Percentiles rank a stretch among this genome's conserved stretches.
These are phyloP conservation scores for Litchi chinensis DNA, from an alignment of 345 rosid genomes.

Conservation along the genomic window DNA sequence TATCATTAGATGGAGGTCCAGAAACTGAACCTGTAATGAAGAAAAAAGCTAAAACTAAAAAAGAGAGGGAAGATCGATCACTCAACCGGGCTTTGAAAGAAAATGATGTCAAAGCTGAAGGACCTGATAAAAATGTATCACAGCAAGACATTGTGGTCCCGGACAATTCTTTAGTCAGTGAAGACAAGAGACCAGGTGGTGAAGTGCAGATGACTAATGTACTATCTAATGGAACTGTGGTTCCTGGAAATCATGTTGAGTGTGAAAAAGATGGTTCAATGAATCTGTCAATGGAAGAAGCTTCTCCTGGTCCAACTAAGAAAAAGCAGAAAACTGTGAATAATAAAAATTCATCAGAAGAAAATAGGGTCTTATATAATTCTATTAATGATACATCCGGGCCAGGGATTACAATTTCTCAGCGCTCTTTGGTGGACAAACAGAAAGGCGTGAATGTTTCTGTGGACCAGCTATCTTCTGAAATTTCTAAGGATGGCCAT, in stretches of 20 bases:
- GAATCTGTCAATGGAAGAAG: constrained; percentile 22
- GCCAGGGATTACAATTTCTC: constrained; percentile 19
- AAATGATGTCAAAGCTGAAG: constrained; percentile 1
- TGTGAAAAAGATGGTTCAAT: constrained; percentile 10
- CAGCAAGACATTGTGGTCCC: background rate
- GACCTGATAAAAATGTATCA: constrained; percentile 17
- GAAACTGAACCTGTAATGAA: constrained; percentile 18
- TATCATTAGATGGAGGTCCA: constrained; percentile 18
- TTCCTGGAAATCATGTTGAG: constrained; percentile 16
- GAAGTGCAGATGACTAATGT: constrained; percentile 13
- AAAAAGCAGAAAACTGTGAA: constrained; percentile 29
- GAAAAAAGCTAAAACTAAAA: constrained; percentile 26
- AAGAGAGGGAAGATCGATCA: constrained; percentile 8
- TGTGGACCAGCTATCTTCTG: constrained; percentile 22
- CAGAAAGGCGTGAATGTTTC: constrained; percentile 17
- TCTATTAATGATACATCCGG: constrained; percentile 11
- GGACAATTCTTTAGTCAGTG: constrained; percentile 8
- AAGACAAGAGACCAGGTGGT: constrained; percentile 6
- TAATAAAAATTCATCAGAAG: constrained; percentile 11
- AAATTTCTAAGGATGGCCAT: constrained; percentile 15
- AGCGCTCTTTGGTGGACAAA: constrained; percentile 18
- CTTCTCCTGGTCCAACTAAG: constrained; percentile 27
- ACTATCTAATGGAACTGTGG: constrained; percentile 11
- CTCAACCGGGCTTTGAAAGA: constrained; percentile 29
- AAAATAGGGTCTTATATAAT: constrained; percentile 17